phyloP scores from a whole-genome alignment of 2,329 filamentous ascomycete species.

The Ambrosiella cleistominuta region DNA sequence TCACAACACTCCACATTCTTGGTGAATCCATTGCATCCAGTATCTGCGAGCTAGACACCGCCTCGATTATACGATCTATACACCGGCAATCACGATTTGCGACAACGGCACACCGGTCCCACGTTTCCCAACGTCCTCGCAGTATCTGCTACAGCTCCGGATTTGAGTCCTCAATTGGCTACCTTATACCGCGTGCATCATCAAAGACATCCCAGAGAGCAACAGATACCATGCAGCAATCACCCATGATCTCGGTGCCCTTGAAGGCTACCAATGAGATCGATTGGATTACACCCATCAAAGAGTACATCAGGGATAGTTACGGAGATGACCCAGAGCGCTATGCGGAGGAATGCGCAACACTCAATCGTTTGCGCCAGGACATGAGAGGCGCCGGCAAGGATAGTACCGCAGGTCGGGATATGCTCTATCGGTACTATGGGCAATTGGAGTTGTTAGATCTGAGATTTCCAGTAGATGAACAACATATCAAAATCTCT shows the following conservation, averaged over 20 bases:
- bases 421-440: conserved; percentile 92
- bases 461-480: conserved; percentile 87
- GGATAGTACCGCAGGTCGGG: conserved; percentile 83
- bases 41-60: too few species aligned
- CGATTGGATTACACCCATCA: conserved; percentile 87
- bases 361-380: conserved; percentile 84
- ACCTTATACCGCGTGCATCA: too few species aligned
- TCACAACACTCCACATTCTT: too few species aligned
- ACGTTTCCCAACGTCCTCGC: too few species aligned
- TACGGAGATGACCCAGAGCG: conserved; percentile 95
- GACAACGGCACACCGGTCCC: too few species aligned
- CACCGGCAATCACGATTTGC: too few species aligned
- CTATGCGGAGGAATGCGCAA: conserved; percentile 88
- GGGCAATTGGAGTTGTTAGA: conserved; percentile 91
- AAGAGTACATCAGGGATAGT: conserved; percentile 78
- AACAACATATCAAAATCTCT: conserved; percentile 97
- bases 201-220: too few species aligned
- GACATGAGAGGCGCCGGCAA: conserved; percentile 96
- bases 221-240: conserved; percentile 47
- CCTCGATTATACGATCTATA: too few species aligned
- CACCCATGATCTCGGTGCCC: conserved; percentile 88
- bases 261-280: conserved; percentile 93
- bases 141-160: too few species aligned
- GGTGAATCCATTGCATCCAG: too few species aligned
- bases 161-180: too few species aligned